phyloP scores from a whole-genome alignment of 148 eudicot species.

The Rhododendron ovatum region DNA sequence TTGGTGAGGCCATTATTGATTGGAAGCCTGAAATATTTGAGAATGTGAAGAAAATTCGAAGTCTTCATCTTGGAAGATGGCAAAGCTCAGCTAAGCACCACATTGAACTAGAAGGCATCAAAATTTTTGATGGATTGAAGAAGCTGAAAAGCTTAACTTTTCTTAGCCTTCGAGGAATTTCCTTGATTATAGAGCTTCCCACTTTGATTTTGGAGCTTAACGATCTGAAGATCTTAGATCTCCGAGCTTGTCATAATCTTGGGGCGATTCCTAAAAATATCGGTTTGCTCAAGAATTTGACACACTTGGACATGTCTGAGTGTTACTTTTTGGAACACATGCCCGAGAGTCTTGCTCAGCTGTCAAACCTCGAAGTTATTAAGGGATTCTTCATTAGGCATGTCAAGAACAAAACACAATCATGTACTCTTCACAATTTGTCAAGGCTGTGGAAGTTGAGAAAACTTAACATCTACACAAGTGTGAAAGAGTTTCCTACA shows the following conservation, averaged over 20 bases:
- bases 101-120: no score
- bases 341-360: constrained; percentile 28
- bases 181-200: constrained; percentile 14
- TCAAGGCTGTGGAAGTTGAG: no score
- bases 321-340: constrained; percentile 32
- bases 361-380: no score
- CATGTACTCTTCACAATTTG: no score
- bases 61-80: no score
- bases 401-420: no score
- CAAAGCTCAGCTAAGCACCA: no score
- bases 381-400: no score
- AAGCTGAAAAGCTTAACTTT: no score
- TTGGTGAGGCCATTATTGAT: constrained; percentile 22
- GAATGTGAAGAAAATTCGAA: constrained; percentile 26
- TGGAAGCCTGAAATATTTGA: constrained; percentile 19
- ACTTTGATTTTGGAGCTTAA: constrained; percentile 18
- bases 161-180: constrained; percentile 26
- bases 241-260: constrained; percentile 6
- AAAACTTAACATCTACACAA: no score
- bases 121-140: no score
- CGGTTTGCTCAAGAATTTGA: constrained; percentile 28
- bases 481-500: not conserved
- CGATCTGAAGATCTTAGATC: constrained; percentile 32
- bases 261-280: constrained; percentile 31
- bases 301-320: constrained; percentile 13